A percentile compares a stretch with the other conserved stretches of the same genome.
These are phyloP conservation scores for Sextonia rubra DNA, from an alignment of 164 flowering plant species.

Conservation along the genomic window DNA sequence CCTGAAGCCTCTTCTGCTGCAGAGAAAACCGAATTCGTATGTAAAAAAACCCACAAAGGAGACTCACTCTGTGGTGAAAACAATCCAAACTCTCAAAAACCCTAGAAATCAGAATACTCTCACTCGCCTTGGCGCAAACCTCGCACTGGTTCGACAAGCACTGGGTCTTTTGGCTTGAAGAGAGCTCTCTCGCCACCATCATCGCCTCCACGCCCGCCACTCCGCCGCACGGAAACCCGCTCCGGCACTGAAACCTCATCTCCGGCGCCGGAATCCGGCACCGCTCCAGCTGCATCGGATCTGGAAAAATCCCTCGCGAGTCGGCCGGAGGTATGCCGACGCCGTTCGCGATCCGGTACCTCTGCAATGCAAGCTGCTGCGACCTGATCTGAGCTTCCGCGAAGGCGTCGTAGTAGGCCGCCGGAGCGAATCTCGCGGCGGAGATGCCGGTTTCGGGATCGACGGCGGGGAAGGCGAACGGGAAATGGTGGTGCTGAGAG, in stretches of 20 bases:
- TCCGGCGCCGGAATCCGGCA: background rate
- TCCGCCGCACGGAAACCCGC: background rate
- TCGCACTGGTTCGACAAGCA: constrained; percentile 14
- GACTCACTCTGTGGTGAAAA: no score
- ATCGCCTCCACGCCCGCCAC: background rate
- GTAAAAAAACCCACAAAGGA: background rate
- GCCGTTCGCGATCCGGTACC: background rate
- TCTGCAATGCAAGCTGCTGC: no score
- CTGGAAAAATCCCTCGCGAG: background rate
- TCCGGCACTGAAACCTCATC: background rate
- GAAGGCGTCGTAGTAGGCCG: no score
- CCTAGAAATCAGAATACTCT: background rate
- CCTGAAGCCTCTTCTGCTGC: constrained; percentile 12
- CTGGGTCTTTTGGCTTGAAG: constrained; percentile 26
- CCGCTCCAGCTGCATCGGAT: constrained; percentile 3
- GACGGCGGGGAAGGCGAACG: no score
- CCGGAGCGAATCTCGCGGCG: no score
- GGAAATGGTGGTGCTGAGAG: no score
- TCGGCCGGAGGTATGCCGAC: background rate
- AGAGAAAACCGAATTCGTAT: no score
- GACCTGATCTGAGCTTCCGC: no score
- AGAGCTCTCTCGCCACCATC: constrained; percentile 21
- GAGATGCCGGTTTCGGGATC: no score
- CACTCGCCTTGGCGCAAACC: constrained; percentile 14
- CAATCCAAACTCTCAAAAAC: background rate